Conservation (phyloP, 2,329 filamentous ascomycete species). For the Fusarium kyushuense region DNA sequence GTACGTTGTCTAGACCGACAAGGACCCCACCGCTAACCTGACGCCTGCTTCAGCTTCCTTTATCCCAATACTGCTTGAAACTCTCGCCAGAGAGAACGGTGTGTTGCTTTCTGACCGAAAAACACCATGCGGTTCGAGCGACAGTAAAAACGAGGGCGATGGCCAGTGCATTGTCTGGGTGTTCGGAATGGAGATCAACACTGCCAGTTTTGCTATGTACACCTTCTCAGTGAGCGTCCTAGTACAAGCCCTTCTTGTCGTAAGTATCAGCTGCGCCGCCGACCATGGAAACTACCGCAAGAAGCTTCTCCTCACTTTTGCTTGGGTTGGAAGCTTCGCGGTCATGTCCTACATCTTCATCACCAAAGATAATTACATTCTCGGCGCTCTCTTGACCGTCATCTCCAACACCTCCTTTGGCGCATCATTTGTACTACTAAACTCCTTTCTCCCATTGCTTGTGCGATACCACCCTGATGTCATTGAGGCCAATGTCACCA, state of each 20-base stretch:
- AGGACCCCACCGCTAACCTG: slow-evolving; percentile 21
- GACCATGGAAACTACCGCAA: slow-evolving; percentile 96
- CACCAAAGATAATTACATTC: slow-evolving; percentile 77
- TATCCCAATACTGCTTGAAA: slow-evolving; percentile 94
- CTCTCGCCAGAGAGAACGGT: slow-evolving; percentile 91
- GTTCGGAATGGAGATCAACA: slow-evolving; percentile 89
- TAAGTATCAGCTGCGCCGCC: slow-evolving; percentile 95
- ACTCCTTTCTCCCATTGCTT: slow-evolving; percentile 92
- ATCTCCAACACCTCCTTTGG: slow-evolving; percentile 95
- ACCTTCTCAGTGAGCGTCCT: slow-evolving; percentile 95
- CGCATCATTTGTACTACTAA: slow-evolving; percentile 93
- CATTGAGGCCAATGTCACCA: slow-evolving; percentile 46
- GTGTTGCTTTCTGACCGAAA: slow-evolving; percentile 82
- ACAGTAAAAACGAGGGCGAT: slow-evolving; percentile 63
- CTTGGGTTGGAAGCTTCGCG: slow-evolving; percentile 80
- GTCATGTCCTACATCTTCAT: slow-evolving; percentile 92
- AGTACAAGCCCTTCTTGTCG: slow-evolving; percentile 88
- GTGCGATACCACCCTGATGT: slow-evolving; percentile 83
- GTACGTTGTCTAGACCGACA: background rate
- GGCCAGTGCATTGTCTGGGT: slow-evolving; percentile 86
- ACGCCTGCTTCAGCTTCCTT: slow-evolving; percentile 76
- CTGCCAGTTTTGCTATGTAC: slow-evolving; percentile 97
- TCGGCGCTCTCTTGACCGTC: slow-evolving; percentile 87
- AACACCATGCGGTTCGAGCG: slow-evolving; percentile 78
- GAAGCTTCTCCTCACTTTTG: slow-evolving; percentile 86